Conservation (phyloP, 495 filamentous ascomycete genomes). For the Diplogelasinospora grovesii region DNA sequence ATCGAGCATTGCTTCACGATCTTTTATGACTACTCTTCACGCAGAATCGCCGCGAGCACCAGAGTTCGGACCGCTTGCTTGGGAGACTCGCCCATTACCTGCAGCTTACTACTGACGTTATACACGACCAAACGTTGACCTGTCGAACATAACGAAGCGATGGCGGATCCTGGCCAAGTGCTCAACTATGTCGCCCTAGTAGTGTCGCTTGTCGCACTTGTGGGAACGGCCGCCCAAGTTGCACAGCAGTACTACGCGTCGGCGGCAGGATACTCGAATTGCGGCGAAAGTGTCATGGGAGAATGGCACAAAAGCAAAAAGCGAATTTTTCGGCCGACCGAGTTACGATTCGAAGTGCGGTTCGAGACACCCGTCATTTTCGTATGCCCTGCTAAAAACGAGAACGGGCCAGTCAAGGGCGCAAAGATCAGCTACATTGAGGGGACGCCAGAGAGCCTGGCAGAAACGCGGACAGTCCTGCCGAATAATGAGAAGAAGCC, state of each 20-base stretch:
- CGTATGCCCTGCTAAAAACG: constrained; percentile 35
- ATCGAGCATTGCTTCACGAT: too few relatives aligned
- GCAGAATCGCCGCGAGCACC: too few relatives aligned
- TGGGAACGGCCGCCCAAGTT: constrained; percentile 35
- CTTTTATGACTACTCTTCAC: too few relatives aligned
- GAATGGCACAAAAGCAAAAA: constrained; percentile 36
- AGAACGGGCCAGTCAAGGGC: constrained; percentile 28
- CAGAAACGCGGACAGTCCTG: constrained; percentile 23
- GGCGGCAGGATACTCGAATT: constrained; percentile 35
- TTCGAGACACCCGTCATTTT: constrained; percentile 46
- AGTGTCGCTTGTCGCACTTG: constrained; percentile 31
- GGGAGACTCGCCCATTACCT: background rate
- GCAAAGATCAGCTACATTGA: constrained; percentile 32
- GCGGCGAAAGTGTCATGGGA: constrained; percentile 38
- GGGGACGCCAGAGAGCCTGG: constrained; percentile 30
- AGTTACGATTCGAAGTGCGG: constrained; percentile 44
- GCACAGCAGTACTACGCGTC: constrained; percentile 39
- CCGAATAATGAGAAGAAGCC: constrained; percentile 14
- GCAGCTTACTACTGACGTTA: too few relatives aligned
- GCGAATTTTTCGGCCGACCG: constrained; percentile 30
- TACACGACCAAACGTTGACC: too few relatives aligned
- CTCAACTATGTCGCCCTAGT: constrained; percentile 26
- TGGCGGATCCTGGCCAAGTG: too few relatives aligned
- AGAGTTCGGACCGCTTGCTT: too few relatives aligned
- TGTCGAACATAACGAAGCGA: too few relatives aligned